phyloP scores from a whole-genome alignment of 2,329 filamentous ascomycete species.

The Fusarium tuaranense region DNA sequence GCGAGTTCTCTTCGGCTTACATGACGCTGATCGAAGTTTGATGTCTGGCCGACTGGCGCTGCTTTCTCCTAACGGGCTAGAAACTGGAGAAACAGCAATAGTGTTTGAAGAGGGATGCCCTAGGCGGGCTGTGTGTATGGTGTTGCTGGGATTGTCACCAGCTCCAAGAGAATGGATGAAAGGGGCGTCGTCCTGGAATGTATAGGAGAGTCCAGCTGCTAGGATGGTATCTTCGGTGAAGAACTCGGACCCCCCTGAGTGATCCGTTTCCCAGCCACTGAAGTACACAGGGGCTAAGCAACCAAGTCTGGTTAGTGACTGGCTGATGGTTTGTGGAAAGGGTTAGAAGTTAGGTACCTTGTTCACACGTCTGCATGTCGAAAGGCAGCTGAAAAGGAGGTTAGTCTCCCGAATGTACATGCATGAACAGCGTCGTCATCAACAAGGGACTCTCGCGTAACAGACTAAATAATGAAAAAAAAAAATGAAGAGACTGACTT shows the following conservation, averaged over 20 bases:
- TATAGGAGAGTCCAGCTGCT: not conserved
- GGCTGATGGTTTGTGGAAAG: too few relatives aligned
- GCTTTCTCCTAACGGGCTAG: too few relatives aligned
- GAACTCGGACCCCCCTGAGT: not conserved
- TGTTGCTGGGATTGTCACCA: not conserved
- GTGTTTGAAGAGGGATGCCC: too few relatives aligned
- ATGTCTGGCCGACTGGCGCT: not conserved
- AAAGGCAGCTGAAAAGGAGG: not conserved
- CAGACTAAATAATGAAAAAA: too few relatives aligned
- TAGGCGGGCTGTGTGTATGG: too few relatives aligned
- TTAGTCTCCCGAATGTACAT: too few relatives aligned
- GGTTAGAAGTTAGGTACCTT: not conserved
- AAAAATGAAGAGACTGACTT: not conserved
- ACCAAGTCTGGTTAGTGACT: too few relatives aligned
- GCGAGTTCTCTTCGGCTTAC: not conserved
- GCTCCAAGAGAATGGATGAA: not conserved
- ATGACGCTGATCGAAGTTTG: not conserved
- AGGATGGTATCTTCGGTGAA: not conserved
- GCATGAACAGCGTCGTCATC: too few relatives aligned
- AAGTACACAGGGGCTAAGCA: not conserved
- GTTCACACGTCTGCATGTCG: not conserved
- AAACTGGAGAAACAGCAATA: too few relatives aligned
- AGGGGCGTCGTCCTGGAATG: not conserved
- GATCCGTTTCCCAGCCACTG: not conserved
- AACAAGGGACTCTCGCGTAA: too few relatives aligned